Evolutionary conservation across 768 basidiomycete genomes (phyloP), one percentile per base, ranked within the genome.

Genomic region (Lactarius trivialis): DNA sequence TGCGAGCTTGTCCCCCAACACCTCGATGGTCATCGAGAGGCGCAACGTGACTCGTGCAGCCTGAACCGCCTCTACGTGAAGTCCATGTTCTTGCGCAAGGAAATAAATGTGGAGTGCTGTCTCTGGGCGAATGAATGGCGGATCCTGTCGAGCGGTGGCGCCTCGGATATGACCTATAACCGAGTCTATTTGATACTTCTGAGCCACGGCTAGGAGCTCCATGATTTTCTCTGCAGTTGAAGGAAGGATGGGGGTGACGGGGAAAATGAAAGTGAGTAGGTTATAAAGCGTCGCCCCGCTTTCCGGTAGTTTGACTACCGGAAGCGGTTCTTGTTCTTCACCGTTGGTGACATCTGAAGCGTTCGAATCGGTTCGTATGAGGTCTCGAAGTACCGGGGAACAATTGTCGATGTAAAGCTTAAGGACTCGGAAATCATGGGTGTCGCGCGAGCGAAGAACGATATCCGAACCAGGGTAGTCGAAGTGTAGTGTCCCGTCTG

Each of bases 371-470:
- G 3, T 4, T 14, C 9, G 9, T 43, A 43, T n/a, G 41, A 43
- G n/a, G 3, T 43, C n/a, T 11, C n/a, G 9, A 4, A 51, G 74
- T 28, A 51, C 26, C 4, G 50, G 24, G 14, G 50, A 51, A 32
- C 26, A 26, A 15, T 4, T 32, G 26, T 8, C 26, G 50, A 51
- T 1, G 26, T 51, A 51, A 19, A 51, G 26, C 7, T 30, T 28
- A 4, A 15, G 26, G 3, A 51, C 7, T 0, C 49, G 24, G 19
- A 51, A 51, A 15, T 51, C 11, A 32, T 51, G 50, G 15, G 17
- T 8, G 9, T 51, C 50, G 8, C 15, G 6, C 7, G 48, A 50
- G 28, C 48, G 48, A 50, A 50, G 48, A 28, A 49, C 26, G 48
- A 49, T 26, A 26, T 51, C 49, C 9, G 41, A 43, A 9, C n/a